Evolutionary conservation across 148 eudicot genomes (phyloP), one percentile per base, ranked within the genome.

Genomic region (Bassia scoparia): DNA sequence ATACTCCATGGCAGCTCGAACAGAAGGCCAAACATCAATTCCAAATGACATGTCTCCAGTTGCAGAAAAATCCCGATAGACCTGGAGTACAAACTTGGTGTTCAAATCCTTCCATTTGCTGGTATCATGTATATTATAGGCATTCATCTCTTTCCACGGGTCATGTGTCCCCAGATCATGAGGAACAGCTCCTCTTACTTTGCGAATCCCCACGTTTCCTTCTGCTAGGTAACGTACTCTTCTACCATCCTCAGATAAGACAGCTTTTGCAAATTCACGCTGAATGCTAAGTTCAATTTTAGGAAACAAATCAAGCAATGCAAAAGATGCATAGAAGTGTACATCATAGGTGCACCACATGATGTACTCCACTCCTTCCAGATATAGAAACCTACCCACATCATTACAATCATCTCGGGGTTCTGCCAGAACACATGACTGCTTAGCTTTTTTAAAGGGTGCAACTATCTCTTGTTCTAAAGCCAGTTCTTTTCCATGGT

Each of bases 321-420:
- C 99, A 78, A 92, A 95, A 35, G 99, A 96, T 53, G 99, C 99
- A 78, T 96, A 96, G 75, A 96, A 96, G 76, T 96, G 99, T 52
- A 96, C 99, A 77, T 96, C 99, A 74, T 96, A 96, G 37, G 99
- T 96, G 83, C 97, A 92, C 99, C 99, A 96, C 99, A 96, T 96
- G 1, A 96, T 89, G 77, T 96, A 96, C 76, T 96, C 99, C 55
- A 96, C 91, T 14, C 99, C 99, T 86, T 96, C 99, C 74, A 96
- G 83, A 73, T 96, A 96, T 30, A 96, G 84, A 80, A 96, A 96
- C 69, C 90, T 89, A 66, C 99, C 99, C 53, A 96, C 99, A 66
- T 92, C 96, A 76, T 92, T 86, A 50, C 24, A 64, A 67, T 87
- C 87, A 70, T 82, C 72, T 38, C 74, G 56, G 43, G 68, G 37